Evolutionary conservation across 441 rosid species (phyloP).

Genomic region (Populus trichocarpa): DNA sequence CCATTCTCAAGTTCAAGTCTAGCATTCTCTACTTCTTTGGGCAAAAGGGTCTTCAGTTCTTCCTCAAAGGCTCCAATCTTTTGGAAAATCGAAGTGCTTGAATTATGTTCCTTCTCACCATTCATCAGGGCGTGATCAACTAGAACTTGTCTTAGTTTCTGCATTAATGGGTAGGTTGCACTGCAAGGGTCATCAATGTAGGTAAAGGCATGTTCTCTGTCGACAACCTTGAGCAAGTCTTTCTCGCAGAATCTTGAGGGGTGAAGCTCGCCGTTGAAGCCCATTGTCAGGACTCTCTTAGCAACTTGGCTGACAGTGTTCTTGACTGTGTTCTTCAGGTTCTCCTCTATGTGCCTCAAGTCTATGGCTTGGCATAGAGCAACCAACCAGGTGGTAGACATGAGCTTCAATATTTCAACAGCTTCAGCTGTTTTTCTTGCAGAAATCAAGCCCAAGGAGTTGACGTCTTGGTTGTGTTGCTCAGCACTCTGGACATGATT

Average conservation of each 20-base stretch:
- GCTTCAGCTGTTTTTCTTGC: no score
- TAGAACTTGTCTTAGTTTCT: not conserved
- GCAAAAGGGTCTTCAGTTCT: not conserved
- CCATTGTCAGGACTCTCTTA: slow-evolving; percentile 29
- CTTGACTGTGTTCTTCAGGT: slow-evolving; percentile 39
- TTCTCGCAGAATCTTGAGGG: not conserved
- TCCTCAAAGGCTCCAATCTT: not conserved
- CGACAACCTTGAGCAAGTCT: not conserved
- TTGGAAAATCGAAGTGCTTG: not conserved
- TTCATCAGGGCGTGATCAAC: not conserved
- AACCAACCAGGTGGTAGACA: slow-evolving; percentile 48
- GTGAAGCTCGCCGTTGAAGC: slow-evolving; percentile 19
- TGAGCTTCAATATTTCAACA: slow-evolving; percentile 26
- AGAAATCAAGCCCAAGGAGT: no score
- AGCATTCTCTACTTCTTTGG: not conserved
- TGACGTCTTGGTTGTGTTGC: no score
- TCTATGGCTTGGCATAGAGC: slow-evolving; percentile 54
- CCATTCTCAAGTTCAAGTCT: not conserved
- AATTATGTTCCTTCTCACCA: not conserved
- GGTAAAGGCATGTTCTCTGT: not conserved
- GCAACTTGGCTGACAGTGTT: slow-evolving; percentile 35
- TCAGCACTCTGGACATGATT: no score
- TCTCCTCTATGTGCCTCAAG: slow-evolving; percentile 56
- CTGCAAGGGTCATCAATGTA: not conserved
- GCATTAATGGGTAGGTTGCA: not conserved